Conservation (phyloP, 805 yeast species). For the Metahyphopichia silvanorum region DNA sequence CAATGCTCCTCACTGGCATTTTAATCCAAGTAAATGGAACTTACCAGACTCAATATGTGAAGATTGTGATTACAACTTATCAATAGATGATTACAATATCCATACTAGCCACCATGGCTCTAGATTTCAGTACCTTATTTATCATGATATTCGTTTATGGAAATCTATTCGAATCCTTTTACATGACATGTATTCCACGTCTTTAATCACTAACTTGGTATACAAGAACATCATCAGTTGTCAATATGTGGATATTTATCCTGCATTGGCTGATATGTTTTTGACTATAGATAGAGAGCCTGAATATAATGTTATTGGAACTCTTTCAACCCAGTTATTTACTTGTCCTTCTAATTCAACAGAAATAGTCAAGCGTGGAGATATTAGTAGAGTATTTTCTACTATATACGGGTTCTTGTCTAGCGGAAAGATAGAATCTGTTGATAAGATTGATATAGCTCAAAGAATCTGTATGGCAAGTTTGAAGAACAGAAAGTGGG, state of each 20-base stretch:
- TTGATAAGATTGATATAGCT: conserved; percentile 37
- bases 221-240: conserved; percentile 61
- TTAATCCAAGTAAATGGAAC: conserved; percentile 44
- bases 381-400: conserved; percentile 58
- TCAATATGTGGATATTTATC: conserved; percentile 83
- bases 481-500: conserved; percentile 69
- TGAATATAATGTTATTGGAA: conserved; percentile 69
- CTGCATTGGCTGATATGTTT: conserved; percentile 67
- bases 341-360: conserved; percentile 84
- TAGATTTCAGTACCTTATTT: conserved; percentile 56
- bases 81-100: conserved; percentile 20
- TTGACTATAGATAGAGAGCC: conserved; percentile 82
- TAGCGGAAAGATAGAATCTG: conserved; percentile 45
- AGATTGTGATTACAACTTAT: conserved; percentile 46
- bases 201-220: conserved; percentile 56
- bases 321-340: conserved; percentile 79
- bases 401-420: conserved; percentile 63
- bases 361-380: conserved; percentile 60
- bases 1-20: conserved; percentile 32
- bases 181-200: conserved; percentile 63
- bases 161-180: conserved; percentile 53
- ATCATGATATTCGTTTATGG: conserved; percentile 72
- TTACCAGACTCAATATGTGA: conserved; percentile 38
- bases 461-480: conserved; percentile 40
- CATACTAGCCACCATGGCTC: conserved; percentile 40